Percentiles rank a stretch among this genome's conserved stretches.
Conservation (phyloP, 164 flowering plant species). For the Aristolochia californica region DNA sequence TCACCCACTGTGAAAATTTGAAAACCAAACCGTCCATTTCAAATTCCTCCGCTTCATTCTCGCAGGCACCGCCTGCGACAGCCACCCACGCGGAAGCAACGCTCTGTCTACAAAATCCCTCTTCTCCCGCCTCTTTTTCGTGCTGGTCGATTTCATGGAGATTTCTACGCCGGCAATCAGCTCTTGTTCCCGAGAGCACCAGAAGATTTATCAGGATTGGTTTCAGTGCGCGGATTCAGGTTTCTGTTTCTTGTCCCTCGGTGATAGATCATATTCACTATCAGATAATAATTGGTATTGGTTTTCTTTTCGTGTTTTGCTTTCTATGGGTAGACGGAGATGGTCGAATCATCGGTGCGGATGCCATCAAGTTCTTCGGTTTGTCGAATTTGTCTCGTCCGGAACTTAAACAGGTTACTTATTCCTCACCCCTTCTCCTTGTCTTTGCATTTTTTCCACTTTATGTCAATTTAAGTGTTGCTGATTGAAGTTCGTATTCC, state of each 20-base stretch:
- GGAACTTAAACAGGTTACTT: conserved; percentile 78
- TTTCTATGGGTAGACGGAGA: conserved; percentile 49
- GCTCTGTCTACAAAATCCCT: too few relatives aligned
- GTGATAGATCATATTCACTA: not conserved
- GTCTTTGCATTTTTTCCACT: not conserved
- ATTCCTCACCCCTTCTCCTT: not conserved
- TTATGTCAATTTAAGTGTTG: not conserved
- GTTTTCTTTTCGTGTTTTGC: not conserved
- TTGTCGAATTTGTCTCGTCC: conserved; percentile 71
- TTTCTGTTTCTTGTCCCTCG: conserved; percentile 8
- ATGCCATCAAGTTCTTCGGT: conserved; percentile 78
- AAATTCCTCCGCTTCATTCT: too few relatives aligned
- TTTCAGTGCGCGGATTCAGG: conserved; percentile 80
- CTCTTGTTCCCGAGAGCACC: conserved; percentile 76
- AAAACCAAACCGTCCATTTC: too few relatives aligned
- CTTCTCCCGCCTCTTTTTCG: not conserved
- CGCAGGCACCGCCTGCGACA: too few relatives aligned
- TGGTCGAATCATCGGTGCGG: conserved; percentile 77
- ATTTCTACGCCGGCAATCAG: conserved; percentile 37
- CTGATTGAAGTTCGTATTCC: too few relatives aligned
- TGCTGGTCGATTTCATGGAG: conserved; percentile 77
- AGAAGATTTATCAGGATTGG: conserved; percentile 80
- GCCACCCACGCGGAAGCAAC: too few relatives aligned
- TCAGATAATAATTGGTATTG: not conserved
- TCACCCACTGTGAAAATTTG: too few relatives aligned